Evolutionary conservation across 1,139 yeast genomes (phyloP).

Genomic region (Debaryomyces fabryi): DNA sequence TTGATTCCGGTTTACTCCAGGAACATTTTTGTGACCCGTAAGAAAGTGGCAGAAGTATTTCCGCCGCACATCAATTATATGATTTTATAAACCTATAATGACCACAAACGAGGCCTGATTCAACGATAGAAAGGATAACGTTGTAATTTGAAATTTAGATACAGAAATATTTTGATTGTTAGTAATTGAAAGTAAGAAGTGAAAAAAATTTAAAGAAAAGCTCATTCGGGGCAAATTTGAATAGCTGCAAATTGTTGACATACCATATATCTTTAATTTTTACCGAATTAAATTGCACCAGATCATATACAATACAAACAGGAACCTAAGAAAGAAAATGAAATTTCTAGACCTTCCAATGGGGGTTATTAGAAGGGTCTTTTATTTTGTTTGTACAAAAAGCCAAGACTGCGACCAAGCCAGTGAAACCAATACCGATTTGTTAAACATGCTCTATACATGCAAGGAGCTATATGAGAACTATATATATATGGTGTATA

Average conservation of each 20-base stretch:
- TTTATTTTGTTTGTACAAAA: conserved; percentile 14
- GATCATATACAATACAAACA: not conserved
- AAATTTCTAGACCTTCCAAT: conserved; percentile 17
- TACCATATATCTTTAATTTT: not conserved
- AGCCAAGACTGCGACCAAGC: not conserved
- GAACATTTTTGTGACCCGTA: not conserved
- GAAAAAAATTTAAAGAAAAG: not conserved
- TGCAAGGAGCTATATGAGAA: conserved; percentile 16
- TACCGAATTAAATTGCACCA: not conserved
- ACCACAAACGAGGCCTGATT: conserved; percentile 1
- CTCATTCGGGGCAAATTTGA: not conserved
- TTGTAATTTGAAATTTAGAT: not conserved
- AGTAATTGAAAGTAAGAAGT: not conserved
- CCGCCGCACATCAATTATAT: not conserved
- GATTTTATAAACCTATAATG: not conserved
- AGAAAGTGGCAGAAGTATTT: conserved; percentile 2
- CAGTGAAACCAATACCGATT: not conserved
- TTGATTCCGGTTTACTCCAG: conserved; percentile 5
- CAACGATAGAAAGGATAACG: not conserved
- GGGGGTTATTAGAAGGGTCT: conserved; percentile 18
- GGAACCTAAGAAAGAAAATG: not conserved
- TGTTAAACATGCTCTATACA: conserved; percentile 15
- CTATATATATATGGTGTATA: conserved; percentile 16
- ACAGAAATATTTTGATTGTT: not conserved
- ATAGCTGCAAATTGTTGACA: conserved; percentile 6